Percentiles rank a stretch among this genome's conserved stretches.
Conservation (phyloP, 352 stramenopile genomes). For the Phytophthora crassamura region DNA sequence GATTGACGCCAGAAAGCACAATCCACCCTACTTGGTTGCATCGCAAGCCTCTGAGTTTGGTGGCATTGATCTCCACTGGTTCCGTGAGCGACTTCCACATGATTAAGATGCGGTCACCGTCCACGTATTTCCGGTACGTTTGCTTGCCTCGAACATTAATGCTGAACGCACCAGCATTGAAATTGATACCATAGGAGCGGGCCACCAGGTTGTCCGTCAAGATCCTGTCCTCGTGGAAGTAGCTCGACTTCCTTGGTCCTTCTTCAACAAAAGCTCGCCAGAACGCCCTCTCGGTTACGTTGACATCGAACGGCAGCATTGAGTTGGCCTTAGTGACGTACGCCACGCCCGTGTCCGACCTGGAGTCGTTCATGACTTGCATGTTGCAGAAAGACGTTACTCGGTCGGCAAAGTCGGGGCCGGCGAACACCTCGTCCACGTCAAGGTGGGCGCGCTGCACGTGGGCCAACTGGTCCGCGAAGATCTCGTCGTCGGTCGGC, state of each 20-base stretch:
- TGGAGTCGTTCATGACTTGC: constrained; percentile 20
- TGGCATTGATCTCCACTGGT: constrained; percentile 46
- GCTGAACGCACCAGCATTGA: constrained; percentile 31
- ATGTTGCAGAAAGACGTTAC: constrained; percentile 25
- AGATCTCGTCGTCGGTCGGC: constrained; percentile 21
- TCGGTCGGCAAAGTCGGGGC: constrained; percentile 7
- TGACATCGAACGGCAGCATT: constrained; percentile 46
- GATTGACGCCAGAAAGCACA: constrained; percentile 25
- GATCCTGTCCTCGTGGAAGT: constrained; percentile 41
- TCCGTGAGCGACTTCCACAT: constrained; percentile 58
- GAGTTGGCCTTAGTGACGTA: constrained; percentile 45
- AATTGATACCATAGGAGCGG: constrained; percentile 36
- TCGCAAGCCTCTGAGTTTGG: constrained; percentile 40
- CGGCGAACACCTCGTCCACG: constrained; percentile 10
- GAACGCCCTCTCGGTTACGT: constrained; percentile 37
- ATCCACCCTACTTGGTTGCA: constrained; percentile 46
- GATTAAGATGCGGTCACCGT: constrained; percentile 42
- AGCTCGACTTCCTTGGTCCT: constrained; percentile 35
- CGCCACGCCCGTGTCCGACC: constrained; percentile 28
- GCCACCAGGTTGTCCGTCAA: constrained; percentile 42
- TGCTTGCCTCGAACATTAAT: constrained; percentile 52
- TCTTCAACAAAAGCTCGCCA: constrained; percentile 45
- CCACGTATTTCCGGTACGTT: constrained; percentile 51
- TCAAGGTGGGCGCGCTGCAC: constrained; percentile 14
- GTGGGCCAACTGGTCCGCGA: constrained; percentile 25